Evolutionary conservation across 129 eudicot genomes (phyloP).

Genomic region (Flaveria brownii): DNA sequence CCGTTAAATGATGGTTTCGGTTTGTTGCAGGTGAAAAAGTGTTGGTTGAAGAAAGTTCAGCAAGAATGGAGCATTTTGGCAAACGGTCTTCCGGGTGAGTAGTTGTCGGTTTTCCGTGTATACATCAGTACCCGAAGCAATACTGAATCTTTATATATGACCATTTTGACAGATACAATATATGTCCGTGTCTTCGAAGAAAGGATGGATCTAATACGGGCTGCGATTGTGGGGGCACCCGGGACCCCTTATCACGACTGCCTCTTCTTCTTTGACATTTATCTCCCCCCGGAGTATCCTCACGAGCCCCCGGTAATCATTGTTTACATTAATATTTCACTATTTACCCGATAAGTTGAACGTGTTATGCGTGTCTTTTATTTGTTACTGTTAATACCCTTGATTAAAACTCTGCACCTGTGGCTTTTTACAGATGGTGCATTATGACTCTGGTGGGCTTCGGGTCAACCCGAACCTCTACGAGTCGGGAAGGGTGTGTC

Average conservation of each 20-base stretch:
- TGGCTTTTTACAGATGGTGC: conserved; percentile 63
- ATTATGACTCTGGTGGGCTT: conserved; percentile 86
- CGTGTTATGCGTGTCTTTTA: no score
- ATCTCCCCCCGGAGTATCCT: conserved; percentile 82
- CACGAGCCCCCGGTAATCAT: conserved; percentile 83
- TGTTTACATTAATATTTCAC: no score
- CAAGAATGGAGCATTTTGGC: conserved; percentile 89
- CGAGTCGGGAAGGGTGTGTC: conserved; percentile 93
- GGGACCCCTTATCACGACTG: conserved; percentile 93
- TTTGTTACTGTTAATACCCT: neutral
- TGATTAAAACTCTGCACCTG: neutral
- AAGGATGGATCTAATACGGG: conserved; percentile 79
- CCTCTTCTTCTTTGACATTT: conserved; percentile 82
- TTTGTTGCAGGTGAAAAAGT: conserved; percentile 51
- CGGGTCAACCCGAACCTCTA: conserved; percentile 90
- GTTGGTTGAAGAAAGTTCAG: conserved; percentile 86
- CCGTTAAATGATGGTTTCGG: neutral
- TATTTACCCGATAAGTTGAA: no score
- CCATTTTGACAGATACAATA: conserved; percentile 59
- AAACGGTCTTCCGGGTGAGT: conserved; percentile 87
- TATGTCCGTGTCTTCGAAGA: conserved; percentile 87
- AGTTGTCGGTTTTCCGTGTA: neutral
- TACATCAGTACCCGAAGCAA: neutral
- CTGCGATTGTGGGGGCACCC: conserved; percentile 75
- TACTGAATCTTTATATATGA: conserved; percentile 1